phyloP scores from a whole-genome alignment of 495 filamentous ascomycete species.

The Aspergillus steynii region DNA sequence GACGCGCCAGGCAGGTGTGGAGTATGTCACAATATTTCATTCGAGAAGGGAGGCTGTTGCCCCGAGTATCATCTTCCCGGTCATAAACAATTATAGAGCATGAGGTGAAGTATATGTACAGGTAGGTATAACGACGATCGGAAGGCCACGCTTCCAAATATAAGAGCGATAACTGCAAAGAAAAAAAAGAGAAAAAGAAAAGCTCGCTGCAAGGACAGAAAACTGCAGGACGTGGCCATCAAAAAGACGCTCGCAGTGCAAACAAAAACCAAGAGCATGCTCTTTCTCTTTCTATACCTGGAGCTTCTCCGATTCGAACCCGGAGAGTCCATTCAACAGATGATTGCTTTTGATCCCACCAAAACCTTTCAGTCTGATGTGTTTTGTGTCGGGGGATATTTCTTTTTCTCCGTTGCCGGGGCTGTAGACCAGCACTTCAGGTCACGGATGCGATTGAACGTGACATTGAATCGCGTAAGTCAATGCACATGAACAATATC shows the following conservation, averaged over 20 bases:
- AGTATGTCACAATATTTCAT: not conserved
- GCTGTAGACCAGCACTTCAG: too few relatives aligned
- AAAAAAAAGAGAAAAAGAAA: not conserved
- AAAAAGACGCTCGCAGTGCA: not conserved
- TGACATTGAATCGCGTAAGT: too few relatives aligned
- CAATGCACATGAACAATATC: not conserved
- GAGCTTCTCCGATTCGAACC: not conserved
- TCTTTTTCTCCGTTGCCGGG: not conserved
- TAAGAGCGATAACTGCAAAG: not conserved
- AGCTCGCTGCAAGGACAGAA: not conserved
- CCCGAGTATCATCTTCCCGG: not conserved
- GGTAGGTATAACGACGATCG: not conserved
- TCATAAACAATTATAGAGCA: not conserved
- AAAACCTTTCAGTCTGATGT: not conserved
- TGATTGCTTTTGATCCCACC: not conserved
- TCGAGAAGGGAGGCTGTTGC: not conserved
- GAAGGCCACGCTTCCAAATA: too few relatives aligned
- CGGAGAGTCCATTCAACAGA: not conserved
- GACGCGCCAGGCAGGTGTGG: not conserved
- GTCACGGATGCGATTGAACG: too few relatives aligned
- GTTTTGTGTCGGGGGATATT: too few relatives aligned
- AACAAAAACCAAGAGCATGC: not conserved
- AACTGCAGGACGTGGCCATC: not conserved
- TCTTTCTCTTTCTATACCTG: not conserved
- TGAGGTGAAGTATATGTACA: not conserved